Base-by-base conservation (phyloP, 2,329 filamentous ascomycete species). In the Akanthomyces uredinophilus region DNA sequence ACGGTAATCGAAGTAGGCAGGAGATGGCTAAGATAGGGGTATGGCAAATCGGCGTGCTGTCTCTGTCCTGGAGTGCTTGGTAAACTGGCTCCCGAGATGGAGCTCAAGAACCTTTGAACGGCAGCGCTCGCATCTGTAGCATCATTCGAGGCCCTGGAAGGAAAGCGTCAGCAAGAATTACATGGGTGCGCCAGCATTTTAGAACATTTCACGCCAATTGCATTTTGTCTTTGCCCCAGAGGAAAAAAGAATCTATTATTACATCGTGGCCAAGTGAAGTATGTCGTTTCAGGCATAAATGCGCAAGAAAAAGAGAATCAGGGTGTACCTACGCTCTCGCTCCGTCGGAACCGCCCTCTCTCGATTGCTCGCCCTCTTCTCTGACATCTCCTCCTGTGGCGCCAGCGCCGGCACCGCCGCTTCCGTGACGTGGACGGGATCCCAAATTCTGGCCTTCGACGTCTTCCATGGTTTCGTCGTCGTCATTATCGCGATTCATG, bases 311-410 rank as follows among this genome's bases (percentile, higher is more conserved):
- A 67, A 69, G 64, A 69, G 67, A 70, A 71, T 51, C 32, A 46
- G 68, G 71, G 70, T 68, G 67, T 72, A 99, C 96, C 94, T 98
- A 99, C 95, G 94, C 95, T 97, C 95, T 87, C 79, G 91, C 96
- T 72, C 96, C 95, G 78, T 98, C 95, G 69, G 92, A 92, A 73
- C 96, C 95, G 64, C 94, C 95, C 77, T 96, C 92, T 79, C 96
- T 85, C 66, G 94, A 87, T 68, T 86, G 87, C 75, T 92, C 87
- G 63, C 95, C 95, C 76, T 98, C 95, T 75, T 96, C 88, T 76
- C 93, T 86, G 68, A 96, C 80, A 73, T 99, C 94, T 66, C 93
- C 94, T 62, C 94, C 94, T 3, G 93, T 96, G 59, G 93, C 93
- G 75, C 84, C 92, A 61, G 90, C 79, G 39, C 92, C 93, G 64